Conservation (phyloP, 2,329 filamentous ascomycete genomes). For the Phoma sp. region DNA sequence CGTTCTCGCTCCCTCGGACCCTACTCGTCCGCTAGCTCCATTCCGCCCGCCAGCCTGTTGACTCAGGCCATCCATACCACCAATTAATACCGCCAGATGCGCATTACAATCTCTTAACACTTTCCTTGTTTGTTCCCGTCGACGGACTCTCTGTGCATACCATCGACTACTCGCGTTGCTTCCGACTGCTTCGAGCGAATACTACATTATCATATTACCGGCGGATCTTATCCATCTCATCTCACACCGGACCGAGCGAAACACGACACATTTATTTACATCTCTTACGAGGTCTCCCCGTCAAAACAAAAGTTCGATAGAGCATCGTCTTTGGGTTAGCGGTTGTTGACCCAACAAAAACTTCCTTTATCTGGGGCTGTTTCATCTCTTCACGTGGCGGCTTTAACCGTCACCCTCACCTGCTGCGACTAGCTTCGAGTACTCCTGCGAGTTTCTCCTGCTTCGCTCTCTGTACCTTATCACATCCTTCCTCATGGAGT, state of each 20-base stretch:
- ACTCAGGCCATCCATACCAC: constrained; percentile 45
- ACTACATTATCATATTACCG: constrained; percentile 39
- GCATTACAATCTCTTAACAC: constrained; percentile 51
- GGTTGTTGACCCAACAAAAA: constrained; percentile 42
- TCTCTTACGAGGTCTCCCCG: constrained; percentile 36
- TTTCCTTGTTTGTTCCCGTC: constrained; percentile 51
- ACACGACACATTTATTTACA: constrained; percentile 41
- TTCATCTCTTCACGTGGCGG: constrained; percentile 29
- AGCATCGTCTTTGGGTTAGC: constrained; percentile 45
- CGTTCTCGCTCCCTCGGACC: constrained; percentile 36
- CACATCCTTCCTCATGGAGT: constrained; percentile 68
- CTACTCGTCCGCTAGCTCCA: constrained; percentile 30
- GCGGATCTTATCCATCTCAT: neutral
- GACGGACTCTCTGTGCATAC: constrained; percentile 48
- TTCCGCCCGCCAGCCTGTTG: constrained; percentile 45
- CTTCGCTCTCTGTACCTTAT: constrained; percentile 28
- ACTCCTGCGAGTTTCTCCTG: constrained; percentile 41
- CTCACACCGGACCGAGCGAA: constrained; percentile 6
- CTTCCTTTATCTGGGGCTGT: constrained; percentile 29
- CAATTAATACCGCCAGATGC: constrained; percentile 52
- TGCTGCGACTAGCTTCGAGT: constrained; percentile 40
- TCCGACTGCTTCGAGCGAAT: constrained; percentile 36
- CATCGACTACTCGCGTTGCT: constrained; percentile 44
- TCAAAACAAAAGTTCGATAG: constrained; percentile 47
- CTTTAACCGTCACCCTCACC: constrained; percentile 22